A percentile compares a stretch with the other conserved stretches of the same genome.
Evolutionary conservation across 805 yeast genomes (phyloP).

Genomic region (Metschnikowia sp.): DNA sequence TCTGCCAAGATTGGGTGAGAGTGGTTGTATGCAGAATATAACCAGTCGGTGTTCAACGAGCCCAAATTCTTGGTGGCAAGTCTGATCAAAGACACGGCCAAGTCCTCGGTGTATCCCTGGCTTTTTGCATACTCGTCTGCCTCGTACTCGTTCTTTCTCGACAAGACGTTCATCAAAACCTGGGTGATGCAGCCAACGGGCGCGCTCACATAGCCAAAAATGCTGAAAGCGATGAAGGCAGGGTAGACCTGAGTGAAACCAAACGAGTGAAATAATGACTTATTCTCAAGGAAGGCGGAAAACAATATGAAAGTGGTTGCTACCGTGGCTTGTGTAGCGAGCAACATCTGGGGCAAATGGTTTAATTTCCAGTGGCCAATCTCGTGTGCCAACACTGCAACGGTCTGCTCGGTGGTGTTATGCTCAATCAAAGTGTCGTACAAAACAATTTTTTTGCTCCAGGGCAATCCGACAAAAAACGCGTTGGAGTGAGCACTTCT

Average conservation of each 20-base stretch:
- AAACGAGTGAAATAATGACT: conserved; percentile 71
- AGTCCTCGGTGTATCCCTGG: conserved; percentile 65
- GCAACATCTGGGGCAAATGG: conserved; percentile 77
- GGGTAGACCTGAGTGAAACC: conserved; percentile 72
- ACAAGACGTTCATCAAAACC: conserved; percentile 63
- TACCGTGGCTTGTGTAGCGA: conserved; percentile 60
- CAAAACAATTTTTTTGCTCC: conserved; percentile 93
- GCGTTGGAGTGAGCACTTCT: conserved; percentile 97
- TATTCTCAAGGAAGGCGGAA: conserved; percentile 75
- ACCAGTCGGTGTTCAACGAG: conserved; percentile 85
- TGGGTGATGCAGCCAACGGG: conserved; percentile 72
- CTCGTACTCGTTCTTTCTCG: conserved; percentile 88
- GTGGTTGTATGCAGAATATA: conserved; percentile 83
- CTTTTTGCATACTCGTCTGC: conserved; percentile 85
- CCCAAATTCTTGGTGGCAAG: conserved; percentile 79
- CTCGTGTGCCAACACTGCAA: conserved; percentile 97
- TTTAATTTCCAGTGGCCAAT: conserved; percentile 96
- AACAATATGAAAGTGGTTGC: conserved; percentile 68
- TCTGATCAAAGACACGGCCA: conserved; percentile 69
- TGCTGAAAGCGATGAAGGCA: conserved; percentile 71
- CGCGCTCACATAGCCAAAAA: conserved; percentile 72
- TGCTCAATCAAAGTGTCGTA: conserved; percentile 87
- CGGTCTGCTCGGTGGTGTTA: conserved; percentile 72
- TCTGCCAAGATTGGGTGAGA: conserved; percentile 92
- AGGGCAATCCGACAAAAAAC: conserved; percentile 92